These are phyloP conservation scores for Trichosporon inkin DNA, from an alignment of 1,284 basidiomycete genomes.

Conservation along the genomic window DNA sequence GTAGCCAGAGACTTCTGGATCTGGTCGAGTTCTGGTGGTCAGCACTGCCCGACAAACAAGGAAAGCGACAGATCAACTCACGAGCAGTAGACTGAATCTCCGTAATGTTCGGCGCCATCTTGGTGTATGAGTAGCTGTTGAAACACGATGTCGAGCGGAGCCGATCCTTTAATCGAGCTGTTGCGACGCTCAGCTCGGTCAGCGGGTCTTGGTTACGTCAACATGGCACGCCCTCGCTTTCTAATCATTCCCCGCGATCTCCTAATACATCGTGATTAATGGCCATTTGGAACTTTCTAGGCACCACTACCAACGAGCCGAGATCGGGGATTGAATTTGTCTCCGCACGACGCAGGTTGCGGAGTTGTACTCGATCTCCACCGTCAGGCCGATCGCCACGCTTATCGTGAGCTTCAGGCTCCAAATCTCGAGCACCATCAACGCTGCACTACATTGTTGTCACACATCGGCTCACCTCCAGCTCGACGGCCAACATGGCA, in stretches of 20 bases:
- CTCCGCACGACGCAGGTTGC: too few species aligned
- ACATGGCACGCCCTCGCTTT: background rate
- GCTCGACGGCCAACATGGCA: background rate
- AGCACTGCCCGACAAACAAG: background rate
- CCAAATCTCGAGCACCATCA: too few species aligned
- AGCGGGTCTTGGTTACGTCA: slow-evolving; percentile 5
- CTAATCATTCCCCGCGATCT: slow-evolving; percentile 3
- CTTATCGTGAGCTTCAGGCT: too few species aligned
- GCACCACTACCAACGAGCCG: background rate
- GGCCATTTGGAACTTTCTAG: background rate
- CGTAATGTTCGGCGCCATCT: background rate
- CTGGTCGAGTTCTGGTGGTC: slow-evolving; percentile 38
- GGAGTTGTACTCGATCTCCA: too few species aligned
- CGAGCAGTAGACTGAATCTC: slow-evolving; percentile 11
- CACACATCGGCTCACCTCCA: background rate
- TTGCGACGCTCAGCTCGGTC: background rate
- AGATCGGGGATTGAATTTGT: background rate
- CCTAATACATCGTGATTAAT: background rate
- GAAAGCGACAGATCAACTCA: background rate
- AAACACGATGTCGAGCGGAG: background rate
- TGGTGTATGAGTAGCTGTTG: background rate
- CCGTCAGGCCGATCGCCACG: too few species aligned
- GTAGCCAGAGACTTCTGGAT: slow-evolving; percentile 35
- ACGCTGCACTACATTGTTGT: background rate
- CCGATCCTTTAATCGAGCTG: background rate